phyloP scores from a whole-genome alignment of 2,329 filamentous ascomycete genomes.

The Colletotrichum sp. region DNA sequence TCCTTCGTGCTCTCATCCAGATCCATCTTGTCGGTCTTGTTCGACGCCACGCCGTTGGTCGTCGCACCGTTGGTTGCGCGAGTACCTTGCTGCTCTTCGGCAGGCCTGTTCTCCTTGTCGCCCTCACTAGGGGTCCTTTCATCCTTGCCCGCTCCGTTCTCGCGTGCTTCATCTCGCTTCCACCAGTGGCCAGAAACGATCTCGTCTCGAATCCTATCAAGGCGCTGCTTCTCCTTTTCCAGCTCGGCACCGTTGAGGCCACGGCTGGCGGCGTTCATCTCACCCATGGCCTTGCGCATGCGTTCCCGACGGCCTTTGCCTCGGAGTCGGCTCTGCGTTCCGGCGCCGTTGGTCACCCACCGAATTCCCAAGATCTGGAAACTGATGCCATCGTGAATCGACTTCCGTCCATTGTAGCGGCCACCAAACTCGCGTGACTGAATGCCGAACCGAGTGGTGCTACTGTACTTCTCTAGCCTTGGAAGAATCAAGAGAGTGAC shows the following conservation, averaged over 20 bases:
- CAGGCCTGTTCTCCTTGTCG: conserved; percentile 53
- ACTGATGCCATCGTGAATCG: conserved; percentile 82
- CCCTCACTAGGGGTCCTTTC: conserved; percentile 36
- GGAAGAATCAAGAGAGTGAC: conserved; percentile 88
- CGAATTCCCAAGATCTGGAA: conserved; percentile 83
- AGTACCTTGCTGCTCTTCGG: conserved; percentile 1
- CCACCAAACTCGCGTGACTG: conserved; percentile 80
- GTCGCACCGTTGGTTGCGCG: not conserved
- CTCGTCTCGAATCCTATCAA: conserved; percentile 30
- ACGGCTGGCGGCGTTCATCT: conserved; percentile 44
- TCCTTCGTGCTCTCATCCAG: not conserved
- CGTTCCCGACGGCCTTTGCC: conserved; percentile 61
- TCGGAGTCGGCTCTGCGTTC: conserved; percentile 58
- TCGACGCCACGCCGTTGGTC: not conserved
- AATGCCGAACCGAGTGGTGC: conserved; percentile 79
- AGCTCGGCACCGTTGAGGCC: conserved; percentile 18
- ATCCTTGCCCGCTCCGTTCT: conserved; percentile 28
- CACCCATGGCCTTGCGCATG: conserved; percentile 60
- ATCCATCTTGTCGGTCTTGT: conserved; percentile 2
- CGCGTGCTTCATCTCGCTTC: conserved; percentile 30
- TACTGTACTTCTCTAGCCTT: conserved; percentile 75
- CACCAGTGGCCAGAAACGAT: conserved; percentile 37
- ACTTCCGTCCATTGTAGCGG: conserved; percentile 44
- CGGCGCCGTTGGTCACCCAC: conserved; percentile 81
- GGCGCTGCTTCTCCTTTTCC: conserved; percentile 15